Percentiles rank a stretch among this genome's conserved stretches.
These are phyloP conservation scores for Pelargonium myrrhifolium DNA, from an alignment of 441 rosid species.

Conservation along the genomic window DNA sequence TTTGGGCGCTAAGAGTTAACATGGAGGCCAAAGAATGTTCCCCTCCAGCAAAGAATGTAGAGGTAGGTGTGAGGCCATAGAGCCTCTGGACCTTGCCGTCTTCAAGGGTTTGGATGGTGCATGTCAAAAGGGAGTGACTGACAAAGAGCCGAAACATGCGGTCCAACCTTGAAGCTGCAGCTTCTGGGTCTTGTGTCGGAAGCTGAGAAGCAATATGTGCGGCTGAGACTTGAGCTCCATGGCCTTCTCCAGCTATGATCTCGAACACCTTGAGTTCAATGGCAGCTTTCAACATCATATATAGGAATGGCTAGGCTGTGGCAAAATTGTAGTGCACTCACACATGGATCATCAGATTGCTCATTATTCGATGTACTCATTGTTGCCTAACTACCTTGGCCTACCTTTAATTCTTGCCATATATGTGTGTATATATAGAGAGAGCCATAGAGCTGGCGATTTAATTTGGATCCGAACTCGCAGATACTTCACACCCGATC, in stretches of 20 bases:
- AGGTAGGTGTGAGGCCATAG: background rate
- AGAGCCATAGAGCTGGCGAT: too few relatives aligned
- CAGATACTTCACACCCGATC: too few relatives aligned
- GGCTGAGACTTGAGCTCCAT: background rate
- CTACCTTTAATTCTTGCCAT: too few relatives aligned
- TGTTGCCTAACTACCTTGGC: too few relatives aligned
- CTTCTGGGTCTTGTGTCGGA: background rate
- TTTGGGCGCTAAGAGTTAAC: background rate
- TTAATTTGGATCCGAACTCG: too few relatives aligned
- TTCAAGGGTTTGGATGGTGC: background rate
- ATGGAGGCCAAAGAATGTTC: background rate
- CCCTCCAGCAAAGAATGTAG: background rate
- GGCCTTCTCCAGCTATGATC: background rate
- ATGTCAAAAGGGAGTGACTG: background rate
- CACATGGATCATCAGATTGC: too few relatives aligned
- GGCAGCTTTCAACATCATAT: background rate
- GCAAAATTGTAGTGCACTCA: too few relatives aligned
- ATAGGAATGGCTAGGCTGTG: background rate
- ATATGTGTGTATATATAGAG: too few relatives aligned
- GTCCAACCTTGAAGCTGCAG: constrained; percentile 1
- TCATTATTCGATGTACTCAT: too few relatives aligned
- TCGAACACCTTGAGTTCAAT: constrained; percentile 13
- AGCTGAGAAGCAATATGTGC: background rate
- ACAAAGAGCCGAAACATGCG: constrained; percentile 1
- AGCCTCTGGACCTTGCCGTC: background rate